These are phyloP conservation scores for Ecytonucleospora hepatopenaei DNA, from an alignment of 371 early-diverging fungal species.

Conservation along the genomic window DNA sequence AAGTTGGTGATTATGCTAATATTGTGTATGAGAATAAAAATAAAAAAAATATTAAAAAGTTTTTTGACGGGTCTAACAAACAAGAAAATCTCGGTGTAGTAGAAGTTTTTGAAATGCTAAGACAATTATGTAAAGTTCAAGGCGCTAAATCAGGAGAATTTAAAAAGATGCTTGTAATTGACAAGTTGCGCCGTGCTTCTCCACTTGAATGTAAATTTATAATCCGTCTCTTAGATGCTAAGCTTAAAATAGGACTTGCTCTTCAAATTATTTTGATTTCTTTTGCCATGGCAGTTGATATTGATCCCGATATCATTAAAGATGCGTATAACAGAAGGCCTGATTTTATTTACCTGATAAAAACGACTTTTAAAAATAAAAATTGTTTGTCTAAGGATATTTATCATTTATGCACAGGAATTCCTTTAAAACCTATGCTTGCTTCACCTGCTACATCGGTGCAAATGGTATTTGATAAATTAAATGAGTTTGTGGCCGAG, in stretches of 20 bases:
- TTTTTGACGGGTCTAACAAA: slow-evolving; percentile 31
- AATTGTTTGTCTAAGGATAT: slow-evolving; percentile 48
- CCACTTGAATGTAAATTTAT: slow-evolving; percentile 55
- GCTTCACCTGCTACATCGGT: slow-evolving; percentile 91
- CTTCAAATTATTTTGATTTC: slow-evolving; percentile 54
- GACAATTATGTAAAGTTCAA: slow-evolving; percentile 24
- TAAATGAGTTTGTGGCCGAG: slow-evolving; percentile 75
- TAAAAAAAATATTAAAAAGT: neutral
- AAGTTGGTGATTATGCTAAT: slow-evolving; percentile 52
- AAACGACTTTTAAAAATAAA: slow-evolving; percentile 58
- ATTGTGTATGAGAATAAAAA: slow-evolving; percentile 54
- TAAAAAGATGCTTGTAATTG: slow-evolving; percentile 46
- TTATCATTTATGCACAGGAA: slow-evolving; percentile 60
- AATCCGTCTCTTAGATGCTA: slow-evolving; percentile 54
- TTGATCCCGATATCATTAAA: slow-evolving; percentile 39
- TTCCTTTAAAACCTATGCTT: slow-evolving; percentile 99
- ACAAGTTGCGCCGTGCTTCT: slow-evolving; percentile 30
- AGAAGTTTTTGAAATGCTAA: slow-evolving; percentile 41
- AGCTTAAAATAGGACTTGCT: slow-evolving; percentile 56
- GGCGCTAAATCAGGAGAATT: slow-evolving; percentile 41
- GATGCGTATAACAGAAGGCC: slow-evolving; percentile 52
- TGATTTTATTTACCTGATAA: slow-evolving; percentile 43
- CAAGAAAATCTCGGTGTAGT: slow-evolving; percentile 25
- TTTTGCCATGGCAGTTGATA: slow-evolving; percentile 31
- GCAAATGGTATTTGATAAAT: slow-evolving; percentile 66